phyloP scores from a whole-genome alignment of 495 filamentous ascomycete genomes.

The Tuber melanosporum region DNA sequence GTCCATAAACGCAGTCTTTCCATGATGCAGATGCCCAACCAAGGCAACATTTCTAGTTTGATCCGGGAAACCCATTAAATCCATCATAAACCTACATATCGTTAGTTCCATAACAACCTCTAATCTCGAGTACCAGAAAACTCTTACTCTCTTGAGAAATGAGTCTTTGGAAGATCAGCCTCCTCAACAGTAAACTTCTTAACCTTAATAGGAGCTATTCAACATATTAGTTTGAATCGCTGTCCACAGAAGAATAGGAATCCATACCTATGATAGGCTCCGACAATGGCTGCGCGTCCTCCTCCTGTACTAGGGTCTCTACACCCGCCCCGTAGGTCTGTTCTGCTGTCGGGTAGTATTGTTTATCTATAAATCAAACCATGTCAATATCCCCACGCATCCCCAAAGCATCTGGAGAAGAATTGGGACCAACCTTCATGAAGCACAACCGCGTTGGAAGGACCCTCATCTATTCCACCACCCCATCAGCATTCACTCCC shows the following conservation, averaged over 20 bases:
- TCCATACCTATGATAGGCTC: slow-evolving; percentile 68
- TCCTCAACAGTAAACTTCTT: slow-evolving; percentile 96
- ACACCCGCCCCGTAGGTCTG: slow-evolving; percentile 92
- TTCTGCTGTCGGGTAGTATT: slow-evolving; percentile 94
- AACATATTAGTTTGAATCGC: slow-evolving; percentile 30
- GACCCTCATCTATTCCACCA: slow-evolving; percentile 58
- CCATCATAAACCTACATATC: slow-evolving; percentile 66
- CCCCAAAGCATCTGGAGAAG: not conserved
- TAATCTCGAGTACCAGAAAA: not conserved
- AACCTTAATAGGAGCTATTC: slow-evolving; percentile 68
- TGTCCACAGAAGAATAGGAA: slow-evolving; percentile 8
- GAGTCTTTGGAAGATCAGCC: slow-evolving; percentile 77
- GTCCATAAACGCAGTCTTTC: slow-evolving; percentile 97
- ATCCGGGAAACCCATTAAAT: slow-evolving; percentile 91
- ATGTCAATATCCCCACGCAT: slow-evolving; percentile 11
- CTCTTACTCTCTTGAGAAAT: slow-evolving; percentile 61
- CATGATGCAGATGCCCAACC: slow-evolving; percentile 90
- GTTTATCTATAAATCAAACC: slow-evolving; percentile 59
- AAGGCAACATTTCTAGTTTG: slow-evolving; percentile 89
- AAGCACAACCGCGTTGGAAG: slow-evolving; percentile 90
- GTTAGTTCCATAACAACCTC: not conserved
- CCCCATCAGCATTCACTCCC: slow-evolving; percentile 24
- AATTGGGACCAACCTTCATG: slow-evolving; percentile 56
- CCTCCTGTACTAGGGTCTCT: slow-evolving; percentile 92
- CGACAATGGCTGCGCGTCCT: slow-evolving; percentile 86